Percentiles rank a stretch among this genome's conserved stretches.
Evolutionary conservation across 2,329 filamentous ascomycete species (phyloP).

Genomic region (Ophiobolus disseminans): DNA sequence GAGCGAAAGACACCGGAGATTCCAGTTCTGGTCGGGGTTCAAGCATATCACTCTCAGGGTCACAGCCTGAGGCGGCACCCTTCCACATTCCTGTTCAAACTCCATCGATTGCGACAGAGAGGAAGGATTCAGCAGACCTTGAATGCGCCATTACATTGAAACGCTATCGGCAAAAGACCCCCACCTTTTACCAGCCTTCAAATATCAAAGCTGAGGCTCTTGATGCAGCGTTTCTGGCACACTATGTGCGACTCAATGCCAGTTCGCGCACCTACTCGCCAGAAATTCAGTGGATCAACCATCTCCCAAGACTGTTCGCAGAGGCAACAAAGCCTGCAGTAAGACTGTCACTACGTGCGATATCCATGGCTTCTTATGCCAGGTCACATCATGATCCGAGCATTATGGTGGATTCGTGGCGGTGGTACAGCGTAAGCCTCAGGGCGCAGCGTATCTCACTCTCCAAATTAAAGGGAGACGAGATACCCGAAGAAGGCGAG

Average conservation of each 20-base stretch:
- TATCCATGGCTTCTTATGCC: constrained; percentile 44
- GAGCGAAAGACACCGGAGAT: neutral
- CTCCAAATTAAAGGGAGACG: constrained; percentile 14
- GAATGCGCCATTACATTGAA: constrained; percentile 32
- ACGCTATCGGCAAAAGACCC: constrained; percentile 32
- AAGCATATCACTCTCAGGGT: too few relatives aligned
- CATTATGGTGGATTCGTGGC: constrained; percentile 40
- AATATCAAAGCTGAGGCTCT: constrained; percentile 28
- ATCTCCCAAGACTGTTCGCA: constrained; percentile 27
- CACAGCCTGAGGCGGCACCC: neutral
- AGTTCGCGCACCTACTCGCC: constrained; percentile 21
- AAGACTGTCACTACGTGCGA: constrained; percentile 38
- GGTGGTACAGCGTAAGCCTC: constrained; percentile 42
- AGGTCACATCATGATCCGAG: constrained; percentile 37
- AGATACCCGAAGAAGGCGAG: constrained; percentile 39
- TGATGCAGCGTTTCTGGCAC: constrained; percentile 38
- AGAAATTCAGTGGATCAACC: constrained; percentile 36
- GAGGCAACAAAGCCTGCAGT: constrained; percentile 32
- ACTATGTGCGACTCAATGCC: constrained; percentile 40
- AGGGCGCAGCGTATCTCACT: constrained; percentile 33
- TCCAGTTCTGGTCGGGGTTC: too few relatives aligned
- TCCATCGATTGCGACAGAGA: constrained; percentile 2
- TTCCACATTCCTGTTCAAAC: constrained; percentile 1
- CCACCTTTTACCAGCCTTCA: constrained; percentile 34
- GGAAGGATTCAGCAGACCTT: constrained; percentile 12